Evolutionary conservation across 2,329 filamentous ascomycete genomes (phyloP).

Genomic region (Remersonia thermophila): DNA sequence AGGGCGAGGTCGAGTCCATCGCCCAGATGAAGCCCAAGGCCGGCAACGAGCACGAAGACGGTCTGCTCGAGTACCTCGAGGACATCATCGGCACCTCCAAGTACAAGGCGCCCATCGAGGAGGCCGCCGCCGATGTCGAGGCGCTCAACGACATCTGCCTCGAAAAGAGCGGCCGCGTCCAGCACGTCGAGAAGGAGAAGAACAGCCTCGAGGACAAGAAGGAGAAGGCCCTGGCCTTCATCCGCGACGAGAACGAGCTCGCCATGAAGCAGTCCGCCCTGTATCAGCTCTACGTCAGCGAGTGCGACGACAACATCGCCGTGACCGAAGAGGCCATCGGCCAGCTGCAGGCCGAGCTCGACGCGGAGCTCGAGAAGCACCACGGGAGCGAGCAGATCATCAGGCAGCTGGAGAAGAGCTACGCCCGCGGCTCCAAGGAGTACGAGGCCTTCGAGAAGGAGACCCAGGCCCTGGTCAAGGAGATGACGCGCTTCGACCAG

Average conservation of each 20-base stretch:
- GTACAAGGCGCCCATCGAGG: slow-evolving; percentile 94
- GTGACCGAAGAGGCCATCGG: slow-evolving; percentile 81
- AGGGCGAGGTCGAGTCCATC: slow-evolving; percentile 96
- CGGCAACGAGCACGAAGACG: slow-evolving; percentile 87
- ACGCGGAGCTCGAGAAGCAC: slow-evolving; percentile 83
- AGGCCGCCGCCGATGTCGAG: slow-evolving; percentile 81
- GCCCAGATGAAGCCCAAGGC: slow-evolving; percentile 99
- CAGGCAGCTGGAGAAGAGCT: slow-evolving; percentile 75
- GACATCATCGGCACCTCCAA: slow-evolving; percentile 98
- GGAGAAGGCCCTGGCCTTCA: slow-evolving; percentile 77
- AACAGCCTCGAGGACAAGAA: slow-evolving; percentile 90
- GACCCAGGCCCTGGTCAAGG: slow-evolving; percentile 66
- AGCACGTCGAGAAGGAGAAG: slow-evolving; percentile 97
- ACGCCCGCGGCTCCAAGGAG: slow-evolving; percentile 71
- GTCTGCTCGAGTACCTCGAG: slow-evolving; percentile 89
- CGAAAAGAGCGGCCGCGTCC: slow-evolving; percentile 89
- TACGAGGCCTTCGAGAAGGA: slow-evolving; percentile 74
- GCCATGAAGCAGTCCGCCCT: slow-evolving; percentile 78
- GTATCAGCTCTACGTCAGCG: slow-evolving; percentile 82
- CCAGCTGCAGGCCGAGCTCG: slow-evolving; percentile 80
- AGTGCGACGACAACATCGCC: slow-evolving; percentile 77
- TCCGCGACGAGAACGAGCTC: slow-evolving; percentile 88
- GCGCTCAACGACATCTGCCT: slow-evolving; percentile 85
- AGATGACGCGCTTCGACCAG: slow-evolving; percentile 88
- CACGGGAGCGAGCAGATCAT: slow-evolving; percentile 82